Evolutionary conservation across 495 filamentous ascomycete species (phyloP).

Genomic region (Usnea hakonensis): DNA sequence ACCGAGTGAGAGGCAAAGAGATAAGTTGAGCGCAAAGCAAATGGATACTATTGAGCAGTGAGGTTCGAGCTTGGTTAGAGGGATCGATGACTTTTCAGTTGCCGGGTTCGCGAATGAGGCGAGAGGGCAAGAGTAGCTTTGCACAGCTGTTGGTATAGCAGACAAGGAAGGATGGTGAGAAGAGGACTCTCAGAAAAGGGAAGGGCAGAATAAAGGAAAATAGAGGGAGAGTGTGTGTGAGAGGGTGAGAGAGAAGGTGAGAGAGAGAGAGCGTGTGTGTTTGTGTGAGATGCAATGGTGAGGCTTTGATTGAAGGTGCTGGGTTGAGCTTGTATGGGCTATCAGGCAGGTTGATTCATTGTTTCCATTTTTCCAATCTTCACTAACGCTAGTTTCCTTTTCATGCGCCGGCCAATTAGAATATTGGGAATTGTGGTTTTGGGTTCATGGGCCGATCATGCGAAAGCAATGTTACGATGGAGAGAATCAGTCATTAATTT

Average conservation of each 20-base stretch:
- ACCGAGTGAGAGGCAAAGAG: not conserved
- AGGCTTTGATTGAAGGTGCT: too few species aligned
- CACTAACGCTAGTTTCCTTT: not conserved
- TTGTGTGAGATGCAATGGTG: too few species aligned
- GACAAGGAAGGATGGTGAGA: not conserved
- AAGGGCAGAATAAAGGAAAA: not conserved
- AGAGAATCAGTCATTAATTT: too few species aligned
- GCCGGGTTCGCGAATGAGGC: not conserved
- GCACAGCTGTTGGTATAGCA: not conserved
- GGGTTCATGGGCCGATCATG: too few species aligned
- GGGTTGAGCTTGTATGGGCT: not conserved
- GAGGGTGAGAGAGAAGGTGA: too few species aligned
- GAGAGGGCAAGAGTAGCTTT: not conserved
- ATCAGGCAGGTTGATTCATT: not conserved
- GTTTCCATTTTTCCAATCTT: not conserved
- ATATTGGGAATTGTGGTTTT: not conserved
- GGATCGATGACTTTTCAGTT: not conserved
- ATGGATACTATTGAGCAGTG: not conserved
- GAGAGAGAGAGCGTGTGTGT: too few species aligned
- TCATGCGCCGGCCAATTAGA: not conserved
- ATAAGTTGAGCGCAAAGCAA: not conserved
- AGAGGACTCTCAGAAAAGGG: not conserved
- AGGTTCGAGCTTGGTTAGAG: not conserved
- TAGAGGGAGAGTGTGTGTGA: too few species aligned
- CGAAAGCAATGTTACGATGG: too few species aligned